Conservation (phyloP, 495 filamentous ascomycete species). For the Aspergillus kassunensis region DNA sequence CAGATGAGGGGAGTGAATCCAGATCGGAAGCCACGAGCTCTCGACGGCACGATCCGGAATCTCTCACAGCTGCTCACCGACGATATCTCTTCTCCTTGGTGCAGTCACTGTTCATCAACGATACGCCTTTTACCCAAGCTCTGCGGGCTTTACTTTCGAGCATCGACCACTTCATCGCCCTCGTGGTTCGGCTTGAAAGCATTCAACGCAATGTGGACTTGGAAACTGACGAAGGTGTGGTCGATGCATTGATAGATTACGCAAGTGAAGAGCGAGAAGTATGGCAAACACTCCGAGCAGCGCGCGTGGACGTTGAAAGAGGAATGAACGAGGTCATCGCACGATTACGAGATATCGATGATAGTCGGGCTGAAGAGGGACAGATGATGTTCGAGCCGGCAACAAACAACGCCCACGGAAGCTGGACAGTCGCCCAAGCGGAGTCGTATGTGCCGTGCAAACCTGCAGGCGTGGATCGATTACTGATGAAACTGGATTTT, state of each 20-base stretch:
- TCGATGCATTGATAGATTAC: slow-evolving; percentile 68
- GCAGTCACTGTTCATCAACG: slow-evolving; percentile 66
- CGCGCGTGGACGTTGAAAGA: slow-evolving; percentile 28
- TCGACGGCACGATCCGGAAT: slow-evolving; percentile 73
- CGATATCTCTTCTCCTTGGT: slow-evolving; percentile 65
- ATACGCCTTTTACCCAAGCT: slow-evolving; percentile 61
- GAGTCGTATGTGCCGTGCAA: slow-evolving; percentile 58
- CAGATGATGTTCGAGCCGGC: slow-evolving; percentile 33
- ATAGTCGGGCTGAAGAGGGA: slow-evolving; percentile 42
- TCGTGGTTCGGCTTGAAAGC: slow-evolving; percentile 63
- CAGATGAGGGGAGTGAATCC: slow-evolving; percentile 12
- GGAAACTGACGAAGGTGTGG: slow-evolving; percentile 72
- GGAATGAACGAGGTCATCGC: slow-evolving; percentile 62
- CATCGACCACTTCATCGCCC: slow-evolving; percentile 73
- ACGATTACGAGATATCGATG: slow-evolving; percentile 56
- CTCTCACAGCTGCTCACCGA: slow-evolving; percentile 72
- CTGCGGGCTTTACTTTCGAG: slow-evolving; percentile 67
- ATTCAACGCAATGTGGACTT: slow-evolving; percentile 72
- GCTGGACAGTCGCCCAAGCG: slow-evolving; percentile 8
- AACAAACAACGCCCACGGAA: slow-evolving; percentile 15
- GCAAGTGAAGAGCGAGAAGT: slow-evolving; percentile 63
- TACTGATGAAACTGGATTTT: slow-evolving; percentile 87
- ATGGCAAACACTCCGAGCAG: slow-evolving; percentile 48
- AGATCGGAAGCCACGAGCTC: slow-evolving; percentile 12
- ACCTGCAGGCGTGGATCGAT: slow-evolving; percentile 68